phyloP scores from a whole-genome alignment of 192 early-diverging fungal species.

The Entomortierella lignicola region DNA sequence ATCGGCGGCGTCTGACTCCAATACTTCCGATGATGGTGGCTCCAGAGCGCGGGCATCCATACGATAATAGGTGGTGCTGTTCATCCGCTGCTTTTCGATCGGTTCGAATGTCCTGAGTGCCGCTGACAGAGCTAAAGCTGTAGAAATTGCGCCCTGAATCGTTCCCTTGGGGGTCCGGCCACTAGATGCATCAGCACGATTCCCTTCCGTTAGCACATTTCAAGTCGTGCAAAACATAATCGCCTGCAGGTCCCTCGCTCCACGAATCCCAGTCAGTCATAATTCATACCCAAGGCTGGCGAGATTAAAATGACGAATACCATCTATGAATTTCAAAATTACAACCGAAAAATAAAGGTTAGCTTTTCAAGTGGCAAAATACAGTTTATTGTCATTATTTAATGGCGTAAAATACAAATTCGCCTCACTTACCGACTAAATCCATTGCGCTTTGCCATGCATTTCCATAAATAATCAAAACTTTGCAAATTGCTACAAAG shows the following conservation, averaged over 20 bases:
- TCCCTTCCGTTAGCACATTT: not conserved
- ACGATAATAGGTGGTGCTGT: slow-evolving; percentile 44
- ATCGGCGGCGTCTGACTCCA: slow-evolving; percentile 4
- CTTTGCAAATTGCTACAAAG: slow-evolving; percentile 44
- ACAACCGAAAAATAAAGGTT: not conserved
- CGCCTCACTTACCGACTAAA: slow-evolving; percentile 36
- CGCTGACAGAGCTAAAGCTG: slow-evolving; percentile 27
- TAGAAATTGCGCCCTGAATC: slow-evolving; percentile 48
- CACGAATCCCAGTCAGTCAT: not conserved
- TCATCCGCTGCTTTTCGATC: slow-evolving; percentile 43
- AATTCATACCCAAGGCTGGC: slow-evolving; percentile 43
- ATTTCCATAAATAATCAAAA: slow-evolving; percentile 45
- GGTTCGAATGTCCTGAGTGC: slow-evolving; percentile 47
- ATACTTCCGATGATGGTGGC: slow-evolving; percentile 11
- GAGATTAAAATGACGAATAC: slow-evolving; percentile 45
- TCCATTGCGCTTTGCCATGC: slow-evolving; percentile 51
- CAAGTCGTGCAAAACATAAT: not conserved
- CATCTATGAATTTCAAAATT: slow-evolving; percentile 19
- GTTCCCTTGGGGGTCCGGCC: slow-evolving; percentile 50
- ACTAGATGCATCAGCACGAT: slow-evolving; percentile 8
- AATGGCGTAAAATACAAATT: not conserved
- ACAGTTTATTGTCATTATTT: not conserved
- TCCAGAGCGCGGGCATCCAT: slow-evolving; percentile 28
- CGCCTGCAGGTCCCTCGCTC: not conserved
- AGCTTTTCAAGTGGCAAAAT: not conserved